These are phyloP conservation scores for Breynia disticha DNA, from an alignment of 441 rosid species.

Conservation along the genomic window DNA sequence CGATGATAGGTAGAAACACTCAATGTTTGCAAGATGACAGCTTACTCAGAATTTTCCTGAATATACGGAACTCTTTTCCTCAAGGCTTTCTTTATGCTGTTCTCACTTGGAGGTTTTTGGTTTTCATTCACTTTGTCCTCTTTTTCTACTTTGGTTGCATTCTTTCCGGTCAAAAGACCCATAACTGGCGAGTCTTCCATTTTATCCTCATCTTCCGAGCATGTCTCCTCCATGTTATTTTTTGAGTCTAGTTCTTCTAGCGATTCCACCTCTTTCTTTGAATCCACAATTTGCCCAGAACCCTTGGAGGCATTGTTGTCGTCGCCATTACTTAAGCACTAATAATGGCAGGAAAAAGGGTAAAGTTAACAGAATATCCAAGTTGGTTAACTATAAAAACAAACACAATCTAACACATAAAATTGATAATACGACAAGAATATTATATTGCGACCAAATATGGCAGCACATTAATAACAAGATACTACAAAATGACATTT, in stretches of 20 bases:
- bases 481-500: too few relatives aligned
- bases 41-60: slow-evolving; percentile 64
- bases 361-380: too few relatives aligned
- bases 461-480: too few relatives aligned
- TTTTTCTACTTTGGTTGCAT: slow-evolving; percentile 23
- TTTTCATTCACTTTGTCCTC: slow-evolving; percentile 24
- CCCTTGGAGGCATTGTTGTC: slow-evolving; percentile 36
- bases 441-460: too few relatives aligned
- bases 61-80: slow-evolving; percentile 49
- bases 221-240: slow-evolving; percentile 30
- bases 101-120: slow-evolving; percentile 39
- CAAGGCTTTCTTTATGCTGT: slow-evolving; percentile 47
- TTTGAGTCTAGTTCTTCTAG: slow-evolving; percentile 31
- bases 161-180: slow-evolving; percentile 51
- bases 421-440: too few relatives aligned
- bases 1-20: neutral
- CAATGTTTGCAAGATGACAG: slow-evolving; percentile 10
- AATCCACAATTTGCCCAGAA: slow-evolving; percentile 30
- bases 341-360: slow-evolving; percentile 8
- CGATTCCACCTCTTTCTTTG: slow-evolving; percentile 29
- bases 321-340: slow-evolving; percentile 47
- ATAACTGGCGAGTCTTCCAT: slow-evolving; percentile 72
- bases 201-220: slow-evolving; percentile 44
- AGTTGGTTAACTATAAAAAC: too few relatives aligned
- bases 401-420: too few relatives aligned